These are phyloP conservation scores for Sphagnum contortum DNA, from an alignment of 225 moss, liverwort and hornwort genomes.

Conservation along the genomic window DNA sequence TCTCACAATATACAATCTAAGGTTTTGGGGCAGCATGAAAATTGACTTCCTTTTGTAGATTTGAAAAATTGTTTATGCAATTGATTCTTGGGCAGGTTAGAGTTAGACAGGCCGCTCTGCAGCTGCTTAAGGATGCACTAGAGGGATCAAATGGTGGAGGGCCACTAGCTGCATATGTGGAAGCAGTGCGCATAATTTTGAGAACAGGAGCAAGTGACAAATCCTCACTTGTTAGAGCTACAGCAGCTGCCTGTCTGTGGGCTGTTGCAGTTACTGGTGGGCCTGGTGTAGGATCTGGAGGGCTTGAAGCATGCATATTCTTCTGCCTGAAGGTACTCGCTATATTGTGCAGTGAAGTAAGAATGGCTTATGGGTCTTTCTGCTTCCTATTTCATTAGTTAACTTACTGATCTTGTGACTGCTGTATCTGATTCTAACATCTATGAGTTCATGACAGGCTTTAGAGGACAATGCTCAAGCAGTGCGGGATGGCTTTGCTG, in stretches of 20 bases:
- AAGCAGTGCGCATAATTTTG: constrained; percentile 79
- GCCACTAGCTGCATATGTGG: constrained; percentile 60
- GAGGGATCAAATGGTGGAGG: constrained; percentile 94
- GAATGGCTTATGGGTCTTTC: not conserved
- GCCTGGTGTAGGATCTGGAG: constrained; percentile 71
- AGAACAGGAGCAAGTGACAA: constrained; percentile 75
- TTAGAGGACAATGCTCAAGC: constrained; percentile 78
- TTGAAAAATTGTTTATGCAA: too few species aligned
- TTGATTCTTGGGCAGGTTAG: constrained; percentile 37
- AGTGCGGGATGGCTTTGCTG: constrained; percentile 94
- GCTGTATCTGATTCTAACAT: too few species aligned
- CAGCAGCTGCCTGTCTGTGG: constrained; percentile 82
- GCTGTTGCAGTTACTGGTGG: constrained; percentile 80
- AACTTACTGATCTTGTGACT: too few species aligned
- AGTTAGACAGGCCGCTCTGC: constrained; percentile 73
- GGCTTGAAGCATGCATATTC: constrained; percentile 74
- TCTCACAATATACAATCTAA: too few species aligned
- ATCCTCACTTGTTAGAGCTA: constrained; percentile 73
- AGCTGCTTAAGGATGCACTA: constrained; percentile 87
- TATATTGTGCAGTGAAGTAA: not conserved
- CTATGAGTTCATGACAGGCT: constrained; percentile 26
- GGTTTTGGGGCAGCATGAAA: too few species aligned
- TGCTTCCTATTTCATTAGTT: not conserved
- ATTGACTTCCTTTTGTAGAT: too few species aligned
- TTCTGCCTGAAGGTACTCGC: constrained; percentile 75